Conservation (phyloP, 2,329 filamentous ascomycete species). For the Penicillium occitanis region DNA sequence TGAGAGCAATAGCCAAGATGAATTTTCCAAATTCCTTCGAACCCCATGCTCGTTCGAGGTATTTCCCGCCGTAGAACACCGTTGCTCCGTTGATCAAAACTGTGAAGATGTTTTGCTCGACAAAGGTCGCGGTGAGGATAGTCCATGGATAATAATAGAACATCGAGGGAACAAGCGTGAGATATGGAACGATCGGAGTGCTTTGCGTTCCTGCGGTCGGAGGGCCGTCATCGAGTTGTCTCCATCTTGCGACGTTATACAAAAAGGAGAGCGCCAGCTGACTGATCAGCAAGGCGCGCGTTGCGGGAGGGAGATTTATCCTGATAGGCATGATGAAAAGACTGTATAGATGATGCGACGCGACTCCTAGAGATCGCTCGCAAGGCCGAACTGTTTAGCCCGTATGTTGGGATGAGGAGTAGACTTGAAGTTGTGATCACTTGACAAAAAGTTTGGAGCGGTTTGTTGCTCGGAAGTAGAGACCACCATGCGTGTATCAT, state of each 20-base stretch:
- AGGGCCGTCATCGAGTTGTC: slow-evolving; percentile 67
- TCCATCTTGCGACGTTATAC: slow-evolving; percentile 62
- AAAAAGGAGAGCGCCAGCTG: slow-evolving; percentile 77
- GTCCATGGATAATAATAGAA: slow-evolving; percentile 93
- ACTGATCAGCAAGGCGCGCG: slow-evolving; percentile 73
- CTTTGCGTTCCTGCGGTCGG: slow-evolving; percentile 32
- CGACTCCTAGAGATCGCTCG: slow-evolving; percentile 18
- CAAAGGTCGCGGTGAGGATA: slow-evolving; percentile 77
- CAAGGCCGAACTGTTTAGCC: slow-evolving; percentile 7
- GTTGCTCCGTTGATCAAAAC: slow-evolving; percentile 73
- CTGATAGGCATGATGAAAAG: slow-evolving; percentile 67
- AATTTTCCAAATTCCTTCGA: slow-evolving; percentile 91
- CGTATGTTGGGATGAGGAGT: slow-evolving; percentile 10
- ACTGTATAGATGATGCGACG: slow-evolving; percentile 22
- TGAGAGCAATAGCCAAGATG: slow-evolving; percentile 69
- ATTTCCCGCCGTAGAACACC: slow-evolving; percentile 87
- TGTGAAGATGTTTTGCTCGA: slow-evolving; percentile 91
- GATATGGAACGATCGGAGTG: slow-evolving; percentile 73
- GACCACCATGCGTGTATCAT: slow-evolving; percentile 4
- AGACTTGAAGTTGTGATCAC: neutral
- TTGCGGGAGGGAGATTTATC: slow-evolving; percentile 90
- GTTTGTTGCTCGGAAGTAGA: neutral
- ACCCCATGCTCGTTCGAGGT: slow-evolving; percentile 94
- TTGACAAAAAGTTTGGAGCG: slow-evolving; percentile 2
- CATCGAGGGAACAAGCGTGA: slow-evolving; percentile 79